These are phyloP conservation scores for Sporisorium scitamineum DNA, from an alignment of 1,284 basidiomycete species.

Conservation along the genomic window DNA sequence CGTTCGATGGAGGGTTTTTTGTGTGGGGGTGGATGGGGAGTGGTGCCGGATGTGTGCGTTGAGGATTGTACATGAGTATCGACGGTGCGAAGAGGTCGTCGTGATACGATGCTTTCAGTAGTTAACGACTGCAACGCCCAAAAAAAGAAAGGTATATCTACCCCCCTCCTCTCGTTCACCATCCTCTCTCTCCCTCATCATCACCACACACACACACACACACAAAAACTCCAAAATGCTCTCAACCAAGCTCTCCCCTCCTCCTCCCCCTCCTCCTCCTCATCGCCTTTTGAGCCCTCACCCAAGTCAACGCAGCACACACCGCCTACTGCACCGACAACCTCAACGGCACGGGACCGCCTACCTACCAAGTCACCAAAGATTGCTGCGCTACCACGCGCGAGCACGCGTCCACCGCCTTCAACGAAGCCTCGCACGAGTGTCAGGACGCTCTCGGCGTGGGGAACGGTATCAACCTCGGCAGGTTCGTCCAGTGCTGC, in stretches of 20 bases:
- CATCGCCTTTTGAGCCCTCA: not conserved
- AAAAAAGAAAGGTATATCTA: not conserved
- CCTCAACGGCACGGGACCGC: not conserved
- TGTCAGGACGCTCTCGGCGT: slow-evolving; percentile 10
- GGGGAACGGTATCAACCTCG: slow-evolving; percentile 4
- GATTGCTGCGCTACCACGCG: slow-evolving; percentile 20
- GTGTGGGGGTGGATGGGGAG: no score
- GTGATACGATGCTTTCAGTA: no score
- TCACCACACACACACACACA: not conserved
- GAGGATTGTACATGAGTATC: no score
- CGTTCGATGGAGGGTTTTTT: no score
- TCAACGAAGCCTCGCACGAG: not conserved
- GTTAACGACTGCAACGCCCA: no score
- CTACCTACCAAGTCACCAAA: slow-evolving; percentile 14
- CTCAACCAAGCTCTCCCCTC: not conserved
- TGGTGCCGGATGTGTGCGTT: no score
- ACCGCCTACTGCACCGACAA: slow-evolving; percentile 3
- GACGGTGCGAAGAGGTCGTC: no score
- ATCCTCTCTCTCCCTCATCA: not conserved
- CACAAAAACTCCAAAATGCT: not conserved
- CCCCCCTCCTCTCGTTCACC: not conserved
- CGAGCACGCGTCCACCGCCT: not conserved
- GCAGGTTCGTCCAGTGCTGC: not conserved
- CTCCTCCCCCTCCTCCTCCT: not conserved
- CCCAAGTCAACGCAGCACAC: slow-evolving; percentile 6